Percentiles rank a stretch among this genome's conserved stretches.
phyloP scores from a whole-genome alignment of 805 yeast species.

The Cyberlindnera misumaiensis region DNA sequence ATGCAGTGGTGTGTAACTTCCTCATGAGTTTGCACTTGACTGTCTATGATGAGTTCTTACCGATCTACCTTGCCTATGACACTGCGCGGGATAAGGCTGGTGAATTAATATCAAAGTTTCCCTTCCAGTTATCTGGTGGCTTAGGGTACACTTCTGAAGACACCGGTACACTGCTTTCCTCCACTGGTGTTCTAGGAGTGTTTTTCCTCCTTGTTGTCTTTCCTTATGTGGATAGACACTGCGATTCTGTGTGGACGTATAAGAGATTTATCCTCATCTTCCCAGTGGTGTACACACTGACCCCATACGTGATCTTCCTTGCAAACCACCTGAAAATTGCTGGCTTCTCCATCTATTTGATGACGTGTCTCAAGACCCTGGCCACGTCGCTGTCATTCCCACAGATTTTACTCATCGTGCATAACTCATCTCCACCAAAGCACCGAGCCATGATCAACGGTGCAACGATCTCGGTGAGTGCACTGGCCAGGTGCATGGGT shows the following conservation, averaged over 20 bases:
- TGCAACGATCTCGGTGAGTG: conserved; percentile 43
- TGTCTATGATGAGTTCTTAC: conserved; percentile 48
- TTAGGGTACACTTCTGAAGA: conserved; percentile 39
- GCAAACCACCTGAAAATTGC: conserved; percentile 18
- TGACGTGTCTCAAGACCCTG: conserved; percentile 31
- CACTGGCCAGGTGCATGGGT: conserved; percentile 51
- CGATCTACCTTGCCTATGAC: conserved; percentile 43
- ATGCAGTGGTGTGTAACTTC: conserved; percentile 33
- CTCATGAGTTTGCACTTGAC: conserved; percentile 40
- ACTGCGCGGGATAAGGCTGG: conserved; percentile 22
- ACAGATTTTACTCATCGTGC: conserved; percentile 44
- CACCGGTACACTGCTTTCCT: conserved; percentile 45
- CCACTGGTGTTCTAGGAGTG: conserved; percentile 49
- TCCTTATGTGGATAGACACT: conserved; percentile 44
- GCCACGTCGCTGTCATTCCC: conserved; percentile 45
- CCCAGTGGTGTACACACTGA: conserved; percentile 37
- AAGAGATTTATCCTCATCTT: conserved; percentile 32
- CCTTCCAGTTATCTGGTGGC: conserved; percentile 46
- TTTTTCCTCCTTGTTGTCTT: conserved; percentile 41
- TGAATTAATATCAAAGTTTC: conserved; percentile 32
- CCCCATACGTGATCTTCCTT: conserved; percentile 44
- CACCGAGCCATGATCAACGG: conserved; percentile 57
- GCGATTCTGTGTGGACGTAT: conserved; percentile 39
- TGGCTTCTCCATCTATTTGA: conserved; percentile 14
- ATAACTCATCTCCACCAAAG: conserved; percentile 44